Conservation (phyloP, 164 flowering plant species). For the Warburgia ugandensis region DNA sequence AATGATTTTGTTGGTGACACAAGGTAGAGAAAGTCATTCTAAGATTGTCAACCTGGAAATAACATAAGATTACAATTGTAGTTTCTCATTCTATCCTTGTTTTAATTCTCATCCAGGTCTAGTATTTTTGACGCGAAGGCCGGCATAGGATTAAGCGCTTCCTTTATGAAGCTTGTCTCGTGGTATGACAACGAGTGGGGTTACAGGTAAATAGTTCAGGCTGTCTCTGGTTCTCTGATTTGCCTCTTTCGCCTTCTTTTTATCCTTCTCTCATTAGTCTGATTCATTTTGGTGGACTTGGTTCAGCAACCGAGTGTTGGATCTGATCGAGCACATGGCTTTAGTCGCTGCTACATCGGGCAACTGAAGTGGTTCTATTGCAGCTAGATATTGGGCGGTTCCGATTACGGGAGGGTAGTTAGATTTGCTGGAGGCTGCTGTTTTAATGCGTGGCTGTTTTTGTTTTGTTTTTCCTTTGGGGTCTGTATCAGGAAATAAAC, state of each 20-base stretch:
- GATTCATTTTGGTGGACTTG: background rate
- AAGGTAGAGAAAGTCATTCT: conserved; percentile 65
- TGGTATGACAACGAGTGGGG: conserved; percentile 99
- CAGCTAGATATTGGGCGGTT: background rate
- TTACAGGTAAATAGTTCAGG: conserved; percentile 54
- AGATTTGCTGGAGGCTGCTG: no score
- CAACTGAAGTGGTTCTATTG: conserved; percentile 2
- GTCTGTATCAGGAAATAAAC: no score
- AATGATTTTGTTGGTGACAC: conserved; percentile 92
- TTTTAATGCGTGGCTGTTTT: no score
- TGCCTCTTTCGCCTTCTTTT: background rate
- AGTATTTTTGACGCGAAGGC: conserved; percentile 97
- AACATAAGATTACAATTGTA: no score
- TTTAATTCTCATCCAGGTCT: conserved; percentile 52
- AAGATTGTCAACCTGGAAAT: no score
- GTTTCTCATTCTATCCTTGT: no score
- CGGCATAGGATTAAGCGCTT: conserved; percentile 72
- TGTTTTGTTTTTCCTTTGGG: no score
- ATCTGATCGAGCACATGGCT: conserved; percentile 35
- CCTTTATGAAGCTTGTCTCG: conserved; percentile 85
- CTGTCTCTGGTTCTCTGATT: background rate
- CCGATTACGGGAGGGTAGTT: background rate
- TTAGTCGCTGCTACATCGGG: conserved; percentile 21
- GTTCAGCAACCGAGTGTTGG: conserved; percentile 32
- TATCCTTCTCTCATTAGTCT: background rate